These are phyloP conservation scores for Neonectria faginata DNA, from an alignment of 2,329 filamentous ascomycete species.

Conservation along the genomic window DNA sequence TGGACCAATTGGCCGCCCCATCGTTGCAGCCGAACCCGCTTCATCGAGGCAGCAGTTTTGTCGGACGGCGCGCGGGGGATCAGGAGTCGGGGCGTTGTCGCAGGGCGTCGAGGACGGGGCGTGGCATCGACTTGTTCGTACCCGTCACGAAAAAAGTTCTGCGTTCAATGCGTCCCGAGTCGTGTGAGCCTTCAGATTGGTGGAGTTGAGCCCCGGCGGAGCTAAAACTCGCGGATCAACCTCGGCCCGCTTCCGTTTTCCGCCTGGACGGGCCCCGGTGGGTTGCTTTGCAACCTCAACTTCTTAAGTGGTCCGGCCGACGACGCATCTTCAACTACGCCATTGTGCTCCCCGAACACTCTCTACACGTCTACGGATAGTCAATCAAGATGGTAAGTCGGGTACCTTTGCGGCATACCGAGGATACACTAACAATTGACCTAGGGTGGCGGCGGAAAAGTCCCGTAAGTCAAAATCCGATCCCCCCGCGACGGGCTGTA, in stretches of 20 bases:
- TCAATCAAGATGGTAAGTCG: conserved; percentile 67
- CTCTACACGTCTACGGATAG: conserved; percentile 50
- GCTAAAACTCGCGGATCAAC: conserved; percentile 38
- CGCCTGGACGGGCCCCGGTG: conserved; percentile 6
- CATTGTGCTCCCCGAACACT: conserved; percentile 46
- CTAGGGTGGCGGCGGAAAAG: conserved; percentile 80
- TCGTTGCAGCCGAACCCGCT: conserved; percentile 57
- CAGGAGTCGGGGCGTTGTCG: conserved; percentile 15
- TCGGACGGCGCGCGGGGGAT: background rate
- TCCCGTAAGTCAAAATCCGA: conserved; percentile 60
- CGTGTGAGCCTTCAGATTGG: conserved; percentile 48
- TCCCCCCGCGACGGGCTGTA: conserved; percentile 24
- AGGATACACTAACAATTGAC: conserved; percentile 54
- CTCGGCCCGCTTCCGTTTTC: conserved; percentile 37
- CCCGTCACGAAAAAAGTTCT: conserved; percentile 52
- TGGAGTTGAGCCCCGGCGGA: conserved; percentile 15
- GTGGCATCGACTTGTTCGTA: conserved; percentile 28
- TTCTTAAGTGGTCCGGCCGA: conserved; percentile 15
- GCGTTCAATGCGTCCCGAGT: conserved; percentile 46
- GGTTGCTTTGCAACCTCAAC: conserved; percentile 25
- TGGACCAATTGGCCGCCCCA: conserved; percentile 57
- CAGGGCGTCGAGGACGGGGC: conserved; percentile 28
- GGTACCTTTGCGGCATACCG: background rate
- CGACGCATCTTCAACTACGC: conserved; percentile 42
- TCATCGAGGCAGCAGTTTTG: conserved; percentile 50